Evolutionary conservation across 208 protist species (phyloP), one percentile per base, ranked within the genome.

Genomic region (Phytomonas serpens): DNA sequence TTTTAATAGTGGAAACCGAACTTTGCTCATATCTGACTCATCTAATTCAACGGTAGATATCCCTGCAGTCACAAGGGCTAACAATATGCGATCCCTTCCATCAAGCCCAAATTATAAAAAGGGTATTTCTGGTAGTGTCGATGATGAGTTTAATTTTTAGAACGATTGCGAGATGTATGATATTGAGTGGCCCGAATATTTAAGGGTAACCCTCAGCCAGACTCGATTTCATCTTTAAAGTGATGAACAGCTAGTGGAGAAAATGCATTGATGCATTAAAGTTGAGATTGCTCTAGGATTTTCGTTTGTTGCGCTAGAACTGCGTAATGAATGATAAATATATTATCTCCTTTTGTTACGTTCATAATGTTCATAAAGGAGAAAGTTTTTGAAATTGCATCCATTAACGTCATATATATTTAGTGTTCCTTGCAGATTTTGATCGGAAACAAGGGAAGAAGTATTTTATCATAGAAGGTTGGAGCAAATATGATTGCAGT

Each of bases 91-190:
- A 23, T 81, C 78, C 23, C 65, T 72, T 36, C 76, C 80, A 2
- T 67, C 74, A 76, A 77, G 82, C 27, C 77, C 47, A 62, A 81
- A 68, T 37, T 31, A 64, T 1, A 74, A 72, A 64, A 71, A 76
- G n/a, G 68, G 51, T 47, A 73, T 74, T 27, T 51, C 70, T 11
- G 72, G 32, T 9, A 83, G 88, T 63, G 85, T 81, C 66, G 90
- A 88, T 64, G 90, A 95, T 72, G 90, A 92, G 75, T 95, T 95
- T 76, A 93, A 92, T 77, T 95, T 95, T 74, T 95, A 86, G 47
- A 57, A 27, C 47, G 16, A 19, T 57, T 57, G 6, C 1, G 16
- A 57, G 13, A 57, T 57, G 2, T 57, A 27, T 57, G 47, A 23
- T 27, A 57, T 19, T 57, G 47, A 57, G 27, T 57, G 19, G 23